A percentile compares a stretch with the other conserved stretches of the same genome.
Conservation (phyloP, 2,329 filamentous ascomycete species). For the Raffaelea arxii region DNA sequence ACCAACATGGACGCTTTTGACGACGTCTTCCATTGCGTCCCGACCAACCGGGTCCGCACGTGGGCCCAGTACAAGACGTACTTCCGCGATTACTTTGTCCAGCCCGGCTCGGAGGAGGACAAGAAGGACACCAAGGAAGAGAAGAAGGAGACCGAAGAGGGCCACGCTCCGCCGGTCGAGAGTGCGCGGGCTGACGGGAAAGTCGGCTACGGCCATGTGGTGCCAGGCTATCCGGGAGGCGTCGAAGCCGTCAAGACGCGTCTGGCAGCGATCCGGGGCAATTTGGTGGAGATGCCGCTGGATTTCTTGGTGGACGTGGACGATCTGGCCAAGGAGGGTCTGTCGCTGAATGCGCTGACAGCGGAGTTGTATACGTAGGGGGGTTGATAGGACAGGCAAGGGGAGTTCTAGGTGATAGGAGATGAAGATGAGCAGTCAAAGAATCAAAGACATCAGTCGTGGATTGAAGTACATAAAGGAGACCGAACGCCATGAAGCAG, state of each 20-base stretch:
- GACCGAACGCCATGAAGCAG: neutral
- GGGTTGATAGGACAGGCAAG: neutral
- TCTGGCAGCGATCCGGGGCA: slow-evolving; percentile 57
- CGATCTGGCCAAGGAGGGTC: slow-evolving; percentile 76
- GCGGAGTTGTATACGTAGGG: slow-evolving; percentile 60
- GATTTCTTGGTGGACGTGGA: slow-evolving; percentile 72
- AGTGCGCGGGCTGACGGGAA: too few relatives aligned
- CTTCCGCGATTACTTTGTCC: slow-evolving; percentile 57
- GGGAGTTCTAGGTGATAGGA: too few relatives aligned
- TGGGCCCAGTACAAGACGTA: slow-evolving; percentile 69
- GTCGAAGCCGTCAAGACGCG: slow-evolving; percentile 60
- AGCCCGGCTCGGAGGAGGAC: slow-evolving; percentile 33
- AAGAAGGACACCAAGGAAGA: slow-evolving; percentile 28
- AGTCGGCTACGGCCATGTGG: slow-evolving; percentile 80
- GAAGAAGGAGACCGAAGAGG: slow-evolving; percentile 21
- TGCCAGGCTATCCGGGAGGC: slow-evolving; percentile 66
- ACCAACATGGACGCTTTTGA: slow-evolving; percentile 74
- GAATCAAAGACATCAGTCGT: too few relatives aligned
- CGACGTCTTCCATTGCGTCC: slow-evolving; percentile 72
- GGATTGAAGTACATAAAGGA: neutral
- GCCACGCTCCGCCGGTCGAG: neutral
- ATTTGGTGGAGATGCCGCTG: slow-evolving; percentile 81
- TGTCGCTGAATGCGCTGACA: slow-evolving; percentile 63
- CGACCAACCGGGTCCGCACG: slow-evolving; percentile 55
- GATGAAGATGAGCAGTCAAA: neutral